A percentile compares a stretch with the other conserved stretches of the same genome.
These are phyloP conservation scores for Tolypocladium album DNA, from an alignment of 2,329 filamentous ascomycete species.

Conservation along the genomic window DNA sequence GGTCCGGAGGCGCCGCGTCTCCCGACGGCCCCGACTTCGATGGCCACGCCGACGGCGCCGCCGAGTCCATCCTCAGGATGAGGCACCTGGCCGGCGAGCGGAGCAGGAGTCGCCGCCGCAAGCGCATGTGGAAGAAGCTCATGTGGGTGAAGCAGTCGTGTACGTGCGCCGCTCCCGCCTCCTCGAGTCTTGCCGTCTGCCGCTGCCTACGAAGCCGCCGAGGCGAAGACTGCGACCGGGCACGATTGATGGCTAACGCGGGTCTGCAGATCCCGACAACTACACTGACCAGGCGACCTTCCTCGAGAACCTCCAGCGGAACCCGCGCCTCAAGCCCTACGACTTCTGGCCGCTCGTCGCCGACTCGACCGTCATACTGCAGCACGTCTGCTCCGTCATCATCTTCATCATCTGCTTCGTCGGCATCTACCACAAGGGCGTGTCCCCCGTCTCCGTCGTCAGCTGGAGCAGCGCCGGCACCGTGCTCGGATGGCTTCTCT, in stretches of 20 bases:
- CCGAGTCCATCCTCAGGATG: slow-evolving; percentile 20
- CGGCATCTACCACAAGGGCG: slow-evolving; percentile 74
- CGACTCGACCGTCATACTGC: slow-evolving; percentile 91
- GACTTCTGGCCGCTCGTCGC: slow-evolving; percentile 97
- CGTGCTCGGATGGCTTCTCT: slow-evolving; percentile 77
- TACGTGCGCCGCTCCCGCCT: slow-evolving; percentile 26
- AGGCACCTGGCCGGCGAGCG: slow-evolving; percentile 41
- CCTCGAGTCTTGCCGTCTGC: background rate
- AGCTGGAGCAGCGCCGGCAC: slow-evolving; percentile 76
- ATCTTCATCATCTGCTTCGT: slow-evolving; percentile 94
- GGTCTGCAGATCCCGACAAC: slow-evolving; percentile 77
- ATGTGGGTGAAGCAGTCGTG: slow-evolving; percentile 97
- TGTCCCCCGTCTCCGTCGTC: slow-evolving; percentile 85
- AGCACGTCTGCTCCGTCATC: slow-evolving; percentile 89
- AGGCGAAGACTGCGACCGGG: background rate
- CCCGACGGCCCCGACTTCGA: slow-evolving; percentile 14
- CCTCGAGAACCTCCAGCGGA: slow-evolving; percentile 88
- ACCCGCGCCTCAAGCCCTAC: slow-evolving; percentile 86
- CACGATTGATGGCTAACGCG: background rate
- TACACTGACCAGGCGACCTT: slow-evolving; percentile 97
- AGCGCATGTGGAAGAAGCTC: slow-evolving; percentile 83
- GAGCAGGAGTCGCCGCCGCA: slow-evolving; percentile 57
- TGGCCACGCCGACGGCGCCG: slow-evolving; percentile 22
- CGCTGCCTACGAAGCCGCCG: background rate
- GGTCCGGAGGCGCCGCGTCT: background rate